These are phyloP conservation scores for Leptographium radiaticola DNA, from an alignment of 2,329 filamentous ascomycete species.

Conservation along the genomic window DNA sequence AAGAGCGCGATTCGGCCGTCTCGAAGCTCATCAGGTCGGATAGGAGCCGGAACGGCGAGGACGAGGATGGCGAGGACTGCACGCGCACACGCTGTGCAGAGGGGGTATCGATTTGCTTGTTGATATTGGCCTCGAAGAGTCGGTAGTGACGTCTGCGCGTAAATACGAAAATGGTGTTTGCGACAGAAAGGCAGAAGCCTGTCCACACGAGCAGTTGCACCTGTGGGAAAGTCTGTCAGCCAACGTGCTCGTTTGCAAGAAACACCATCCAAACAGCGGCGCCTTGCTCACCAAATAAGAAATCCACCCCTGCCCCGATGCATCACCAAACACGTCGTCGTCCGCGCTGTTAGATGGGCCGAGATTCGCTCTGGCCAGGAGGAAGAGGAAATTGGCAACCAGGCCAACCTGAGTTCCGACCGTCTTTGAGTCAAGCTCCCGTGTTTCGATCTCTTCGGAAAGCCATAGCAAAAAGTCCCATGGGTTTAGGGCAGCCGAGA, in stretches of 20 bases:
- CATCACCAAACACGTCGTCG: slow-evolving; percentile 70
- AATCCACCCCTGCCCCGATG: slow-evolving; percentile 10
- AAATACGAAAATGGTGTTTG: slow-evolving; percentile 75
- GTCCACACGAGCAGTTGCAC: slow-evolving; percentile 57
- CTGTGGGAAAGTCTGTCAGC: slow-evolving; percentile 26
- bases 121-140: slow-evolving; percentile 77
- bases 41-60: slow-evolving; percentile 67
- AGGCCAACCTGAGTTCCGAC: slow-evolving; percentile 67
- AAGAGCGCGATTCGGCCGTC: slow-evolving; percentile 68
- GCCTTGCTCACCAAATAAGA: slow-evolving; percentile 8
- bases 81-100: slow-evolving; percentile 83
- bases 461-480: slow-evolving; percentile 84
- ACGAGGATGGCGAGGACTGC: slow-evolving; percentile 59
- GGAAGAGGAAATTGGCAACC: slow-evolving; percentile 62
- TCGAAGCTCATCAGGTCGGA: slow-evolving; percentile 53
- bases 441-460: slow-evolving; percentile 83
- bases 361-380: slow-evolving; percentile 72
- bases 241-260: not conserved
- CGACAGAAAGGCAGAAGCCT: slow-evolving; percentile 50
- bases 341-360: slow-evolving; percentile 34
- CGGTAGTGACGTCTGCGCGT: slow-evolving; percentile 74
- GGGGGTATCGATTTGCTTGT: slow-evolving; percentile 61
- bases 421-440: slow-evolving; percentile 75
- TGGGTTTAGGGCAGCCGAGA: slow-evolving; percentile 69
- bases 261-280: no score